A percentile compares a stretch with the other conserved stretches of the same genome.
Evolutionary conservation across 2,329 filamentous ascomycete genomes (phyloP).

Genomic region (Lachnellula suecica): DNA sequence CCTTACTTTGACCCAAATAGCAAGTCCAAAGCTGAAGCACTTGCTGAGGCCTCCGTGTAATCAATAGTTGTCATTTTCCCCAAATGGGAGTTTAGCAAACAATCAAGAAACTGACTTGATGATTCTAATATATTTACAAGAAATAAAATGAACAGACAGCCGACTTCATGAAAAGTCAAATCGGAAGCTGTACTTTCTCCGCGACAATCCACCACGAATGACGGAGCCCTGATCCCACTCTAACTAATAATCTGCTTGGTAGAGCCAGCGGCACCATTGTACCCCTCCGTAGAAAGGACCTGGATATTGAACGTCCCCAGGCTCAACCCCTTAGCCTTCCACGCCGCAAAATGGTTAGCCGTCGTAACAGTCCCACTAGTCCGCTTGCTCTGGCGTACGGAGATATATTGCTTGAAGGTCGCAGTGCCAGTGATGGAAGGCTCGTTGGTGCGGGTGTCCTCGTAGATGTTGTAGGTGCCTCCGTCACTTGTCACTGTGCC

Average conservation of each 20-base stretch:
- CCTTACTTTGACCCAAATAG: slow-evolving; percentile 43
- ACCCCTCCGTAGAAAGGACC: neutral
- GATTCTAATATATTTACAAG: too few species aligned
- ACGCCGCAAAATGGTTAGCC: neutral
- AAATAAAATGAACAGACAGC: too few species aligned
- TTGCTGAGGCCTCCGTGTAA: too few species aligned
- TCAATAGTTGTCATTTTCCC: too few species aligned
- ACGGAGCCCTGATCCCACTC: too few species aligned
- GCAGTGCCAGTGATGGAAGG: neutral
- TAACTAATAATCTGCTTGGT: neutral
- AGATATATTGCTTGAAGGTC: neutral
- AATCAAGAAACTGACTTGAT: too few species aligned
- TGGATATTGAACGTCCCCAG: neutral
- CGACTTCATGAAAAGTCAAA: too few species aligned
- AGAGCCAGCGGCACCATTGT: neutral
- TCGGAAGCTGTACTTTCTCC: too few species aligned
- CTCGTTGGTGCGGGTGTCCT: neutral
- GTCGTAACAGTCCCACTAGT: neutral
- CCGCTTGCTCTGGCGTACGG: neutral
- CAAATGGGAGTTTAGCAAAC: too few species aligned
- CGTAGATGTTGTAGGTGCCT: neutral
- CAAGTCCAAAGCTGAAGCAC: neutral
- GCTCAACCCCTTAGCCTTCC: neutral
- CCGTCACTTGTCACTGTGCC: neutral
- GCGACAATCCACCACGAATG: too few species aligned